Conservation (phyloP, 2,329 filamentous ascomycete species). For the Hypoxylon sp. region DNA sequence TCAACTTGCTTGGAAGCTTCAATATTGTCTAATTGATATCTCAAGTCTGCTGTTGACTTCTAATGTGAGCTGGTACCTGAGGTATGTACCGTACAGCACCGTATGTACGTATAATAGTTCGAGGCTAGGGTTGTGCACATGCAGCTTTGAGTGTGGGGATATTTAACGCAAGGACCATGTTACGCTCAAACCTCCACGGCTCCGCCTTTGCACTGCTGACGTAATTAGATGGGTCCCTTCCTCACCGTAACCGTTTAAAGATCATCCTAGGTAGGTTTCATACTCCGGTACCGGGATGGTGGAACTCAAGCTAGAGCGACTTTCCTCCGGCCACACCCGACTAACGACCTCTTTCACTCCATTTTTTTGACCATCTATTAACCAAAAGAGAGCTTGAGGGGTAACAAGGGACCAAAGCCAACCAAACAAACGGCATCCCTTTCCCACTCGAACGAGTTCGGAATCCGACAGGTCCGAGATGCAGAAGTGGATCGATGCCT, state of each 20-base stretch:
- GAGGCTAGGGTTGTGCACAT: neutral
- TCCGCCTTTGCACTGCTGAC: constrained; percentile 32
- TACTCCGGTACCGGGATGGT: constrained; percentile 36
- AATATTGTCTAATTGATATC: constrained; percentile 2
- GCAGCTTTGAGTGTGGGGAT: constrained; percentile 13
- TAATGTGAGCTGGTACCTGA: neutral
- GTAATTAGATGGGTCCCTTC: constrained; percentile 16
- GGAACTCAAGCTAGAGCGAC: constrained; percentile 22
- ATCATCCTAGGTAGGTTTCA: neutral
- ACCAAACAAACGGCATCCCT: neutral
- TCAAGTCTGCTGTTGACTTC: neutral
- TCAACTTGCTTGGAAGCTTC: neutral
- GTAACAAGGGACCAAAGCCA: constrained; percentile 13
- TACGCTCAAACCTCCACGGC: constrained; percentile 12
- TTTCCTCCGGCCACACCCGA: constrained; percentile 39
- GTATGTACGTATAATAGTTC: neutral
- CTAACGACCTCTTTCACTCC: constrained; percentile 16
- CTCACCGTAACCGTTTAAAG: constrained; percentile 19
- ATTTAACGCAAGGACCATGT: neutral
- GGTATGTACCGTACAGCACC: too few species aligned
- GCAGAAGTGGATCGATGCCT: constrained; percentile 35
- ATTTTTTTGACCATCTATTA: constrained; percentile 1
- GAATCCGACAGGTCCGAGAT: constrained; percentile 47
- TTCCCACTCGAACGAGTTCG: constrained; percentile 41
- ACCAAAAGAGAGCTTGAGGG: constrained; percentile 12